phyloP scores from a whole-genome alignment of 2,329 filamentous ascomycete genomes.

The Colletotrichum lindemuthianum region DNA sequence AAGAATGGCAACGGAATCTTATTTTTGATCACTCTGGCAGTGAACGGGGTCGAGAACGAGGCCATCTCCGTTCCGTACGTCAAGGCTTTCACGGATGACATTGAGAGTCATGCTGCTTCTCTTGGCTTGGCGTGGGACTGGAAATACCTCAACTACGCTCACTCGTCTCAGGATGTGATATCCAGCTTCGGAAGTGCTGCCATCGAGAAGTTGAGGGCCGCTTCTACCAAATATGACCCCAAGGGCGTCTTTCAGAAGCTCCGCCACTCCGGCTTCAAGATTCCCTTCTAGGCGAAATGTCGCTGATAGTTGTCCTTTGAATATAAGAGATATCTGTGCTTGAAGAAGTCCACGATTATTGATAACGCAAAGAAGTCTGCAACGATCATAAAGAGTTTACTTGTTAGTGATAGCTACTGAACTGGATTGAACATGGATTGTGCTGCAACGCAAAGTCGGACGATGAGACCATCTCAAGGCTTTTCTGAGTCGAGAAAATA shows the following conservation, averaged over 20 bases:
- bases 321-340: too few relatives aligned
- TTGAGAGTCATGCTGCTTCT: conserved; percentile 42
- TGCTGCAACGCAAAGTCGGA: too few relatives aligned
- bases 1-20: conserved; percentile 43
- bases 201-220: conserved; percentile 44
- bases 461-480: too few relatives aligned
- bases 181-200: conserved; percentile 50
- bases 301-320: too few relatives aligned
- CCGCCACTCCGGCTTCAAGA: conserved; percentile 46
- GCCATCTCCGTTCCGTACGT: conserved; percentile 48
- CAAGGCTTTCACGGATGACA: conserved; percentile 44
- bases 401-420: too few relatives aligned
- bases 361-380: too few relatives aligned
- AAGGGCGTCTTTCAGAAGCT: conserved; percentile 50
- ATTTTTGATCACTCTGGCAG: conserved; percentile 44
- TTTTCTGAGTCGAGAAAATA: too few relatives aligned
- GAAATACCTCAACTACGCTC: conserved; percentile 58
- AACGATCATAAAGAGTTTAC: too few relatives aligned
- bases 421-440: too few relatives aligned
- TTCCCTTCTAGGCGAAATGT: conserved; percentile 33
- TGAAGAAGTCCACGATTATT: too few relatives aligned
- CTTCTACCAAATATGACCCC: conserved; percentile 51
- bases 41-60: conserved; percentile 47
- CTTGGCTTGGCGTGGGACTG: conserved; percentile 42
- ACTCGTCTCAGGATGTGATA: conserved; percentile 50